Percentiles rank a stretch among this genome's conserved stretches.
phyloP scores from a whole-genome alignment of 1,284 basidiomycete genomes.

The Pseudozyma hubeiensis region DNA sequence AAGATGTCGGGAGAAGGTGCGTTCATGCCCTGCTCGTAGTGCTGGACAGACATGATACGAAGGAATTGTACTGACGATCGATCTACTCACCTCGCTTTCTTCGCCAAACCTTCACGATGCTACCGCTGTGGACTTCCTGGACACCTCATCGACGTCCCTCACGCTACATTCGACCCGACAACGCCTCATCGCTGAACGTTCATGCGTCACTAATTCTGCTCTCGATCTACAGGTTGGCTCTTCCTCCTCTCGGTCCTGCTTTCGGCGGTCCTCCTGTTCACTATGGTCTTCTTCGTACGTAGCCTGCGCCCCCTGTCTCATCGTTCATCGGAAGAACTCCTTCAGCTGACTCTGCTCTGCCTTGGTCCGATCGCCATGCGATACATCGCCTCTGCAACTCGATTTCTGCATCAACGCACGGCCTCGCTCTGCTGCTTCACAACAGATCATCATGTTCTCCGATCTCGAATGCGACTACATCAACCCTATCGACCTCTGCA shows the following conservation, averaged over 20 bases:
- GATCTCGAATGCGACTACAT: slow-evolving; percentile 79
- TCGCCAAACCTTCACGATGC: not conserved
- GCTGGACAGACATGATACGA: not conserved
- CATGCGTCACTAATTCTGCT: not conserved
- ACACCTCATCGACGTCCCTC: not conserved
- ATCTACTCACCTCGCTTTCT: not conserved
- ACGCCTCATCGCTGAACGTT: not conserved
- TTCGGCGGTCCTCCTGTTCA: slow-evolving; percentile 66
- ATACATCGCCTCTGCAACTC: not conserved
- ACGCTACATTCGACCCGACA: not conserved
- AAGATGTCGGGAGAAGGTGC: slow-evolving; percentile 57
- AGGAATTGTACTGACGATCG: not conserved
- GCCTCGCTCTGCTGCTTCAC: too few relatives aligned
- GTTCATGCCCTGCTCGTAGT: not conserved
- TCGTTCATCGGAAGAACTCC: not conserved
- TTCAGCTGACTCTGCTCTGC: slow-evolving; percentile 5
- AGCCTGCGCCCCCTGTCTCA: not conserved
- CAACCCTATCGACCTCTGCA: slow-evolving; percentile 99
- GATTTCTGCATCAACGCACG: too few relatives aligned
- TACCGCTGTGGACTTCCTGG: too few relatives aligned
- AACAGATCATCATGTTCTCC: slow-evolving; percentile 96
- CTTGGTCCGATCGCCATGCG: not conserved
- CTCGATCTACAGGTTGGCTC: slow-evolving; percentile 58
- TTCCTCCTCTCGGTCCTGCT: slow-evolving; percentile 67
- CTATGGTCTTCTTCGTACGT: slow-evolving; percentile 68